A percentile compares a stretch with the other conserved stretches of the same genome.
Conservation (phyloP, 306 rosid species). For the Corylus heterophylla region DNA sequence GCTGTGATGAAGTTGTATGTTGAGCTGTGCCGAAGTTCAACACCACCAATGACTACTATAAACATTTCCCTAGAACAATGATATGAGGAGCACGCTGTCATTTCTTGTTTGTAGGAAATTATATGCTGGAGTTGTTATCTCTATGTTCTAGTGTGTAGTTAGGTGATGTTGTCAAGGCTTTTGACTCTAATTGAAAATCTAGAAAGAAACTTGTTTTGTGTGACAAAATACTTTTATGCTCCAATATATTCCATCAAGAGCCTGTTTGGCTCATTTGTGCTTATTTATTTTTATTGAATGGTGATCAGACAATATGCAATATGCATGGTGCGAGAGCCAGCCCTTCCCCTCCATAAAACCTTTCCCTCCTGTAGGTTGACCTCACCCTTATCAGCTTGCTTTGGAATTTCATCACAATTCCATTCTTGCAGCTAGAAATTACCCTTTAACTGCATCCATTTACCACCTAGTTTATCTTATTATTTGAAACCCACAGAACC, state of each 20-base stretch:
- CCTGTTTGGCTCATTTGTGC: background rate
- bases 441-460: background rate
- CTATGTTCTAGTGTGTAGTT: background rate
- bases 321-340: background rate
- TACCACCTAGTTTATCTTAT: background rate
- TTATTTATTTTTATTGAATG: background rate
- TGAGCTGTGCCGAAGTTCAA: background rate
- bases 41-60: background rate
- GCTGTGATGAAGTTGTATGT: background rate
- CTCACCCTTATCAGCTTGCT: background rate
- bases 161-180: background rate
- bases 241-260: background rate
- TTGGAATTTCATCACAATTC: background rate
- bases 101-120: background rate
- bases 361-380: background rate
- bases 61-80: background rate
- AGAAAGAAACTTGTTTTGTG: background rate
- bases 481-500: background rate
- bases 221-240: background rate
- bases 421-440: background rate
- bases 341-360: no score
- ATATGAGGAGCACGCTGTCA: background rate
- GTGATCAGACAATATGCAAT: background rate
- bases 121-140: background rate
- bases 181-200: background rate